Base-by-base conservation (phyloP, 2,329 filamentous ascomycete species). In the Fusarium cicatricum region DNA sequence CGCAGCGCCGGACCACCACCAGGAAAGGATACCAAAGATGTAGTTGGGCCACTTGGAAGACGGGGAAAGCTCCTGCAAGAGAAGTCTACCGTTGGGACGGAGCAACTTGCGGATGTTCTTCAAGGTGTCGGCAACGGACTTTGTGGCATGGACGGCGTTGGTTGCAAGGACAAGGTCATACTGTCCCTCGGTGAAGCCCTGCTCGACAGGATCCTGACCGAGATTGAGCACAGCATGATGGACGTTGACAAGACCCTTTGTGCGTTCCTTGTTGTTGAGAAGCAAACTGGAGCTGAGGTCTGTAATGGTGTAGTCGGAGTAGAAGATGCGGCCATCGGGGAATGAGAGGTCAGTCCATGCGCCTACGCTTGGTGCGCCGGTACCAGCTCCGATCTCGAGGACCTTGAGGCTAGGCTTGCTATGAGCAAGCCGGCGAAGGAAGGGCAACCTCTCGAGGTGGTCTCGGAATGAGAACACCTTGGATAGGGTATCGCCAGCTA, bases 381-480 rank as follows among this genome's bases (percentile, higher is more conserved):
- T 78, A 1, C 74, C 75, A 29, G 72, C 74, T 10, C 75, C 76
- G 14, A 79, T 64, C 41, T 79, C 76, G 0, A 79, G 66, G 11
- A 78, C 70, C 4, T 67, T 66, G 7, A 77, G 62, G 2, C 54
- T 64, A 0, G 76, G 74, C 19, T 71, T 72, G 15, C 73, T 71
- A 40, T 78, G 72, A 0, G 65, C 36, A 41, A 52, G 40, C 46
- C 42, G 6, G 42, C 19, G 4, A 37, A 17, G 8, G 52, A 50
- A 2, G 50, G 28, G 9, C 46, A 46, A 61, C 14, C 60, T 52
- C 17, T 70, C 63, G 3, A 59, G 65, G 50, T 65, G 65, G 36
- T 65, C 65, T 17, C 58, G 55, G 38, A 50, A 65, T 37, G 70
- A 57, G 42, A 69, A 69, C 7, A 75, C 54, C 47, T 72, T 63